Evolutionary conservation across 2,329 filamentous ascomycete genomes (phyloP), one percentile per base, ranked within the genome.

Genomic region (Talaromyces sp.): DNA sequence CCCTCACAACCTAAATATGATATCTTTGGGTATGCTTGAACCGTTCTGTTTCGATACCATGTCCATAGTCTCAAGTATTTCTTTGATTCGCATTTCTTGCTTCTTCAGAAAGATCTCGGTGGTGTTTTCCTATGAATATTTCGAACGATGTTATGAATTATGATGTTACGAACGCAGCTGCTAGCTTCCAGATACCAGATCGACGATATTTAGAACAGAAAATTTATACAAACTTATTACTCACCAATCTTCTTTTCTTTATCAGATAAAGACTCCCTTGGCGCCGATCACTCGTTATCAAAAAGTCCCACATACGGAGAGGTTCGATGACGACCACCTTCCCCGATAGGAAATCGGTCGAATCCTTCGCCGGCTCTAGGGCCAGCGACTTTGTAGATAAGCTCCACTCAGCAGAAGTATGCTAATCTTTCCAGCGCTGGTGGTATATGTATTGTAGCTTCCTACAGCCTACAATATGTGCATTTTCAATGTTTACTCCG

Each of bases 81-180:
- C 6, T 56, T 9, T 3, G 2, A 14, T 14, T 56, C 33, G 49
- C 8, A 52, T 24, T 56, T 56, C 11, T 37, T 22, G 50, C 10
- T 22, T 22, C 19, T 22, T 39, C n/a, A 8, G 5, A 13, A 31
- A 24, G 31, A 39, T 56, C 4, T 19, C 52, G 24, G 33, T 56
- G 11, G n/a, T 19, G 10, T 37, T 37, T 37, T 33, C 31, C 39
- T 24, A 22, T 24, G 27, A 13, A 9, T 3, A 52, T 56, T 54
- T 37, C 31, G n/a, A 37, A 56, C 22, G 33, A 56, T 37, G 33
- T 37, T 37, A 56, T 14, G 52, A 54, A 2, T 54, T 52, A 61
- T 61, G 43, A 50, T 37, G 58, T 24, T 47, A 50, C 22, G 58
- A 61, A 27, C 19, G 35, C 47, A 54, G n/a, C 47, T 56, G 37